Base-by-base conservation (phyloP, 2,329 filamentous ascomycete genomes). In the Trichoderma aggressivum region DNA sequence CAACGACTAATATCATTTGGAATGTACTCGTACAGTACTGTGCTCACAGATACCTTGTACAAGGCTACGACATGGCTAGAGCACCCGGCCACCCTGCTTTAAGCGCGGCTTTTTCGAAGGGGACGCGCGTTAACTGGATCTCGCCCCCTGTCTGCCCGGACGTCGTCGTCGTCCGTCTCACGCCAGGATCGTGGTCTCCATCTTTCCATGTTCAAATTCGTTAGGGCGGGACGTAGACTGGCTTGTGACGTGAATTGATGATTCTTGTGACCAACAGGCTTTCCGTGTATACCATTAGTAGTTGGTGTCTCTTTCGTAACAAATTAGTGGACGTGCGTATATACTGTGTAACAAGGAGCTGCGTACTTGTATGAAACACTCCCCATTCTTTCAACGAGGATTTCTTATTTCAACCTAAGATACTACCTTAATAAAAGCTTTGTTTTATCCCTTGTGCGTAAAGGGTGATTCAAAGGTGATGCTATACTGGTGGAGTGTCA, bases 41-140 rank as follows among this genome's bases (percentile, higher is more conserved):
- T 28, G 6, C 55, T 30, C 50, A 39, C 26, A 28, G 24, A 39
- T 67, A 43, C 53, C n/a, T 58, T 30, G 50, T 26, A 69, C 39
- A 53, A 69, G 56, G 56, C 65, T 61, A 60, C 50, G 30, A 47
- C 30, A 56, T 24, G 67, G 58, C 56, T 61, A 61, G 58, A 62
- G 50, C 39, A 26, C n/a, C 58, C 50, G 62, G 36, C 55, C 43
- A 12, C 43, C 61, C 58, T 63, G 8, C n/a, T 18, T 43, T 39
- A 56, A 43, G 56, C 67, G 30, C 55, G 30, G 69, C 32, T 32
- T 50, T 43, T 43, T 28, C 14, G 11, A 65, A 61, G n/a, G 55
- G 69, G 69, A 71, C 69, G 69, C 69, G 69, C 69, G 69, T 71
- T 66, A 61, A 66, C 39, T 50, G 50, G 28, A 58, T 47, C 36